phyloP scores from a whole-genome alignment of 2,329 filamentous ascomycete genomes.

The Aphanocladium album region DNA sequence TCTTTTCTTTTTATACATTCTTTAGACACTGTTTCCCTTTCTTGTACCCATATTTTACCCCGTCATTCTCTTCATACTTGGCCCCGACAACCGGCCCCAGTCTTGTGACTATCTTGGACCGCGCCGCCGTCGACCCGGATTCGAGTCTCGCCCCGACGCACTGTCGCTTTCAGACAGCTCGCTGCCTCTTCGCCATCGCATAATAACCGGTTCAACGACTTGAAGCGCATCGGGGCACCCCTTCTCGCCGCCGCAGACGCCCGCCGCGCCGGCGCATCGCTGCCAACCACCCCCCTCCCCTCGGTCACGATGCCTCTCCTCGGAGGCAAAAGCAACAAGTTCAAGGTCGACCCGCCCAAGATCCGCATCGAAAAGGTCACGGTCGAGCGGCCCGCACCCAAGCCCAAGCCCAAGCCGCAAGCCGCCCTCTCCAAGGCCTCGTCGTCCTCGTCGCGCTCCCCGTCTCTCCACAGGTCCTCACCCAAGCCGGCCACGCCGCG shows the following conservation, averaged over 20 bases:
- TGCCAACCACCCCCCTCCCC: neutral
- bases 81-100: conserved; percentile 3
- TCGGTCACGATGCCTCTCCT: conserved; percentile 28
- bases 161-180: neutral
- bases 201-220: neutral
- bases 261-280: neutral
- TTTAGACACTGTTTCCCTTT: conserved; percentile 2
- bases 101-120: conserved; percentile 3
- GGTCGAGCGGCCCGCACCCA: conserved; percentile 33
- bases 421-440: conserved; percentile 24
- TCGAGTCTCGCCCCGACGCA: neutral
- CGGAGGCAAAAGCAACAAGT: conserved; percentile 41
- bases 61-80: neutral
- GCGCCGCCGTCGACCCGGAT: neutral
- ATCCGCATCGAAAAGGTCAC: conserved; percentile 50
- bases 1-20: conserved; percentile 3
- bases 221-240: neutral
- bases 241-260: neutral
- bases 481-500: conserved; percentile 34
- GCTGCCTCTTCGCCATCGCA: neutral
- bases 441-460: conserved; percentile 29
- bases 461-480: conserved; percentile 33
- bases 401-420: conserved; percentile 33
- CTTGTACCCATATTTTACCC: neutral
- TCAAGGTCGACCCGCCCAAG: conserved; percentile 46